Evolutionary conservation across 148 eudicot species (phyloP), one percentile per base, ranked within the genome.

Genomic region (Rhododendron henanense): DNA sequence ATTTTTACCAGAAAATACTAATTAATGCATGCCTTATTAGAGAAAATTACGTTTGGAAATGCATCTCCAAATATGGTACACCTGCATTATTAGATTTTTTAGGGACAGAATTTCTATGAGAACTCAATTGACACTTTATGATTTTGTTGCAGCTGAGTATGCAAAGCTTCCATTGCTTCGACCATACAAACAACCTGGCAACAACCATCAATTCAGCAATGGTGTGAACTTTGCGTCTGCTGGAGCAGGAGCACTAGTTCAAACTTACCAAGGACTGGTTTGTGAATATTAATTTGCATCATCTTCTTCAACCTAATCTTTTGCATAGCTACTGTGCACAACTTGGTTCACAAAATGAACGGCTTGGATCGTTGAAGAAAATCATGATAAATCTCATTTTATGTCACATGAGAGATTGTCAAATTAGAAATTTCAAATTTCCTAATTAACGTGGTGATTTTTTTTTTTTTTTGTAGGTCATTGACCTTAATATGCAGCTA

Each of bases 151-250:
- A 92, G 94, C 92, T 74, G 90, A 92, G 51, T 87, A 83, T 81
- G 93, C 94, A 51, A 83, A 86, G 63, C 51, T 90, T 48, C 91
- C 94, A 39, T 75, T 90, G 19, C 84, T 87, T 16, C 88, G 86
- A 6, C 92, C 96, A 16, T 90, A 85, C 85, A 41, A 88, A 39
- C 84, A 84, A 57, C 93, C 93, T 3, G 88, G 89, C 28, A 63
- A n/a, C 21, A 83, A 86, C 6, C 35, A 79, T 2, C 78, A 88
- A 45, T 91, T 53, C 88, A 28, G 80, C 5, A 77, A 85, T 19
- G 94, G 94, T 6, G 85, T 85, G 23, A 91, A 91, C 81, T 94
- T 93, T 87, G 96, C 96, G 28, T 89, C 92, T 28, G 93, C 93
- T 9, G 93, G 91, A 41, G 94, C 94, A 14, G 91, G 94, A 79